Evolutionary conservation across 1,284 basidiomycete species (phyloP), one percentile per base, ranked within the genome.

Genomic region (Phlebopus sp.): DNA sequence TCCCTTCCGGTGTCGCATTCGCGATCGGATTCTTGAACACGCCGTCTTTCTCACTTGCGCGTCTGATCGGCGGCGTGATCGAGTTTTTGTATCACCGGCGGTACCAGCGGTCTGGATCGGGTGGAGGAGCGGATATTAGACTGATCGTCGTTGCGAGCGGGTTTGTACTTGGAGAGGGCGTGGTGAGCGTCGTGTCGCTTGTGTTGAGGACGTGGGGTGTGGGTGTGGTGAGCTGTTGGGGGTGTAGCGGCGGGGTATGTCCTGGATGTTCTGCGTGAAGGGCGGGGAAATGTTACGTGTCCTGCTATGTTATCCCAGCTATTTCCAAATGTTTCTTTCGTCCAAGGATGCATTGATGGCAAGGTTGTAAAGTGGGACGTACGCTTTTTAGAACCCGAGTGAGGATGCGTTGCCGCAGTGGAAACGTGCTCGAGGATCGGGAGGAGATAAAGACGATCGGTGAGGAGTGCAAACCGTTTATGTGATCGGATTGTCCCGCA

Each of bases 121-220:
- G 76, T 48, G 69, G 69, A 14, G 74, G 69, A 42, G 60, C 73
- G 40, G 86, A 82, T 60, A 93, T 88, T 54, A 78, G 77, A 41
- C 74, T 95, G 42, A 89, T 98, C 57, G 84, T 98, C 30, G 76
- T 97, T 27, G 96, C 95, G 4, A 92, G 89, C 59, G 95, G 95
- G 1, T 97, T 98, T 60, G 96, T 98, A 23, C 75, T 98, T 15
- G 95, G 95, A 23, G 95, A 98, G 75, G 88, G 95, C 2, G 85
- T 97, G 34, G 76, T 91, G 19, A 94, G 92, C 61, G 81, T 98
- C 37, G 69, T 94, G 25, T 83, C 86, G 7, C 74, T 98, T 42
- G 64, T 87, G 8, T 68, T 96, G 53, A 82, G 84, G 56, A 90
- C 85, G 35, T 76, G 76, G 36, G 92, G 92, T 1, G 72, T 90